A percentile compares a stretch with the other conserved stretches of the same genome.
phyloP scores from a whole-genome alignment of 352 stramenopile species.

The Globisporangium parvum region DNA sequence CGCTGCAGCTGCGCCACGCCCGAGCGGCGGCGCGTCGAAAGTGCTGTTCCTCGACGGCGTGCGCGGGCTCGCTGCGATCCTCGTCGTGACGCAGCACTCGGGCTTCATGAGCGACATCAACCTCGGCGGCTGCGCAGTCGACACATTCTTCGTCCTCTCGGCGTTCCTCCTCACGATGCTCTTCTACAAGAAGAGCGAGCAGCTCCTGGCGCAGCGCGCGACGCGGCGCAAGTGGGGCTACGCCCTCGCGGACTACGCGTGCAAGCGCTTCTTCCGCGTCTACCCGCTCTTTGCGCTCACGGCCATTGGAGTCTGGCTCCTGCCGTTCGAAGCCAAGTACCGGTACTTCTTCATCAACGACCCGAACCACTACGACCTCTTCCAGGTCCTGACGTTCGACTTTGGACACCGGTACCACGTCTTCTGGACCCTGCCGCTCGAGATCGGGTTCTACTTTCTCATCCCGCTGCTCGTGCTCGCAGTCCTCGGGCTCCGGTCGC shows the following conservation, averaged over 20 bases:
- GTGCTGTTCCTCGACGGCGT: conserved; percentile 15
- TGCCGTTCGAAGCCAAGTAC: conserved; percentile 24
- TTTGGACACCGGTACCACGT: conserved; percentile 30
- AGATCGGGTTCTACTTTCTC: conserved; percentile 38
- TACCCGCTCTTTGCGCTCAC: conserved; percentile 41
- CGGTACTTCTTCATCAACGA: conserved; percentile 22
- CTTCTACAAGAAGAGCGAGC: conserved; percentile 14
- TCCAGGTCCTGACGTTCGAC: conserved; percentile 25
- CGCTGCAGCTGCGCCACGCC: too few relatives aligned
- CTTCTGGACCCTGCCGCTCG: conserved; percentile 45
- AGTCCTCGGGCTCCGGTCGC: neutral
- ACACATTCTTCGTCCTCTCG: conserved; percentile 22
- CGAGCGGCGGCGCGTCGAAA: conserved; percentile 1
- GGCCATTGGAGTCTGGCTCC: conserved; percentile 21
- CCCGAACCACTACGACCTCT: conserved; percentile 19
- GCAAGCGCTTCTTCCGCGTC: conserved; percentile 45
- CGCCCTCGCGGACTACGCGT: conserved; percentile 30
- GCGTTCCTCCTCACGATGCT: conserved; percentile 20
- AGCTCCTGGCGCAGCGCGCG: conserved; percentile 11
- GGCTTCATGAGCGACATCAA: conserved; percentile 9
- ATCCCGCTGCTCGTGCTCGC: conserved; percentile 24
- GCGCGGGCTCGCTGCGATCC: conserved; percentile 10
- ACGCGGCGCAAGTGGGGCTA: conserved; percentile 10
- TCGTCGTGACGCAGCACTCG: conserved; percentile 19
- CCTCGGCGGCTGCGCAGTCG: conserved; percentile 12